Conservation (phyloP, 768 basidiomycete genomes). For the Termitomyces bulborhizus region DNA sequence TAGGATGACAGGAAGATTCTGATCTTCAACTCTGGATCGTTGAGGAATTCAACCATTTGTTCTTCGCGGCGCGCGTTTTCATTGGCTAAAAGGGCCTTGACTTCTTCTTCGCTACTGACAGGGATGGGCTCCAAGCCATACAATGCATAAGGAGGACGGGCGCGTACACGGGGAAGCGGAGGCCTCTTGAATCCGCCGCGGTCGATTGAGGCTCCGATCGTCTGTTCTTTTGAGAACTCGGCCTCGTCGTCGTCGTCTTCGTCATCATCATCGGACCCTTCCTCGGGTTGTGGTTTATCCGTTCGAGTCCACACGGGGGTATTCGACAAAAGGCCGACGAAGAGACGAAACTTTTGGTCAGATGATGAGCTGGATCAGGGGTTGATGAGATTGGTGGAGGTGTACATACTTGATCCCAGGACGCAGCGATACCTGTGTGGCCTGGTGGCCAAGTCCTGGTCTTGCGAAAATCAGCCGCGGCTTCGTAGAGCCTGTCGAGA, state of each 20-base stretch:
- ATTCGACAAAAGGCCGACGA: slow-evolving; percentile 48
- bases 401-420: slow-evolving; percentile 59
- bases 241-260: slow-evolving; percentile 17
- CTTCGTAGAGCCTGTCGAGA: slow-evolving; percentile 53
- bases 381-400: background rate
- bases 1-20: slow-evolving; percentile 68
- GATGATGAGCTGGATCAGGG: background rate
- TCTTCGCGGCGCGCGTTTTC: slow-evolving; percentile 35
- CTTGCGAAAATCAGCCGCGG: slow-evolving; percentile 49
- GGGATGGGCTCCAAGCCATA: slow-evolving; percentile 27
- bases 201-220: slow-evolving; percentile 5
- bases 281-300: slow-evolving; percentile 23
- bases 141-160: slow-evolving; percentile 32
- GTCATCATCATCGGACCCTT: slow-evolving; percentile 17
- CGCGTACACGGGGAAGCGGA: slow-evolving; percentile 20
- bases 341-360: slow-evolving; percentile 49
- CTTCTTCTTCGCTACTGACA: slow-evolving; percentile 29
- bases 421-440: slow-evolving; percentile 28
- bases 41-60: slow-evolving; percentile 46
- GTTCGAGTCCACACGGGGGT: slow-evolving; percentile 36
- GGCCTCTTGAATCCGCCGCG: slow-evolving; percentile 8
- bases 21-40: slow-evolving; percentile 51
- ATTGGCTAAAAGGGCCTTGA: slow-evolving; percentile 28
- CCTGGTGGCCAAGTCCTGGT: slow-evolving; percentile 34
- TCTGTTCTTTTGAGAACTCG: slow-evolving; percentile 21